Evolutionary conservation across 495 filamentous ascomycete species (phyloP), one percentile per base, ranked within the genome.

Genomic region (Annulohypoxylon bovei): DNA sequence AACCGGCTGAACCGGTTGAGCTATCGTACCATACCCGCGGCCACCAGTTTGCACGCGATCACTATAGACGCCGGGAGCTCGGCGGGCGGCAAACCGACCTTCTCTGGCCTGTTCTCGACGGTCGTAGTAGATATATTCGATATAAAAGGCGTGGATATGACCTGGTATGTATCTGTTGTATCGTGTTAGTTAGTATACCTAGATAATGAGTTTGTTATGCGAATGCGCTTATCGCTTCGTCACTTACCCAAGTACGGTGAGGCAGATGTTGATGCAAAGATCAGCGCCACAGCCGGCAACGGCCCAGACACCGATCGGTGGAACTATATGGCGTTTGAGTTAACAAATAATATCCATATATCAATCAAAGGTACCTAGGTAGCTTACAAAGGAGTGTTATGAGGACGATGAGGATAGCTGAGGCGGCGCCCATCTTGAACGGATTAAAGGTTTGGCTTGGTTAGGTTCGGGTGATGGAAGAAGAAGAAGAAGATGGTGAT

Each of bases 131-230:
- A 96, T 86, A 73, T 92, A 97, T 79, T 94, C 89, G 61, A 97
- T 71, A 75, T 98, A 98, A 81, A 96, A 97, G 6, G 93, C 95
- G 75, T 97, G 95, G 25, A 97, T 86, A 68, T 95, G 89, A 6
- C 92, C 92, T 1, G 93, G 93, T 59, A 95, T 77, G 71, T 89
- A 91, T 2, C 91, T 93, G 61, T 54, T 30, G 27, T 4, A 11
- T 16, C 22, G 16, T 50, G 46, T 65, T 37, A 69, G 61, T 64
- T 20, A 23, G 39, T 16, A 3, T 39, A 32, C n/a, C n/a, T n/a
- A n/a, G n/a, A 14, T 20, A 37, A 33, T 23, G 18, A 40, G 4
- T 18, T 42, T 23, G 9, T 16, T 16, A 22, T 42, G 49, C 49
- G n/a, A 12, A 42, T 35, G n/a, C 44, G 14, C 33, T 16, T 39